Conservation (phyloP, 106 monocot genomes). For the Gastrodia elata region DNA sequence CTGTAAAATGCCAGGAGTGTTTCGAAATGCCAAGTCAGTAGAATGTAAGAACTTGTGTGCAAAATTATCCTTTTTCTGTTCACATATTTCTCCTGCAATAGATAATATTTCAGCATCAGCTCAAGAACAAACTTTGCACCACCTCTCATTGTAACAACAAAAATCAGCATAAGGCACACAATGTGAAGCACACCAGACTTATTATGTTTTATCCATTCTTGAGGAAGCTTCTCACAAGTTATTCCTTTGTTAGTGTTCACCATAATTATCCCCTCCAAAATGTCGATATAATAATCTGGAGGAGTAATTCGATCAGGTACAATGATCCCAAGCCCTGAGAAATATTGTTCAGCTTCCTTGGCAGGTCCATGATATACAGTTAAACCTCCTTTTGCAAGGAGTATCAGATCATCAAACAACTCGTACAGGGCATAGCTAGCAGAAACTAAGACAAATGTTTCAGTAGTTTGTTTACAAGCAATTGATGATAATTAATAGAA, state of each 20-base stretch:
- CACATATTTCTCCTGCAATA: constrained; percentile 58
- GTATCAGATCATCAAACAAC: constrained; percentile 97
- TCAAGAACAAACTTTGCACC: constrained; percentile 12
- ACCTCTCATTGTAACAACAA: constrained; percentile 22
- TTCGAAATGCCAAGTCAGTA: constrained; percentile 63
- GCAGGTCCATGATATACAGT: constrained; percentile 88
- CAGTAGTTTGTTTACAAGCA: background rate
- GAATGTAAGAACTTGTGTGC: constrained; percentile 46
- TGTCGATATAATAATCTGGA: constrained; percentile 89
- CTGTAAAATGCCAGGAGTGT: constrained; percentile 59
- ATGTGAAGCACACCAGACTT: constrained; percentile 63
- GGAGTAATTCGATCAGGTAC: constrained; percentile 98
- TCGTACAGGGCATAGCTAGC: constrained; percentile 86
- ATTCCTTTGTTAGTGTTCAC: constrained; percentile 51
- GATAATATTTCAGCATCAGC: constrained; percentile 21
- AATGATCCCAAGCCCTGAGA: constrained; percentile 70
- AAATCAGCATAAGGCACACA: constrained; percentile 55
- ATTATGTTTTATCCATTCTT: constrained; percentile 77
- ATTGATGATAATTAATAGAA: background rate
- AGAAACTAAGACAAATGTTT: constrained; percentile 8
- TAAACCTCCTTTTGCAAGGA: constrained; percentile 87
- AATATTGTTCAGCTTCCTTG: constrained; percentile 88
- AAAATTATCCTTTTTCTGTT: constrained; percentile 40
- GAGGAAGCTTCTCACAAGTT: constrained; percentile 56
- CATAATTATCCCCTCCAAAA: constrained; percentile 85